A percentile compares a stretch with the other conserved stretches of the same genome.
These are phyloP conservation scores for Scorias spongiosa DNA, from an alignment of 2,329 filamentous ascomycete species.

Conservation along the genomic window DNA sequence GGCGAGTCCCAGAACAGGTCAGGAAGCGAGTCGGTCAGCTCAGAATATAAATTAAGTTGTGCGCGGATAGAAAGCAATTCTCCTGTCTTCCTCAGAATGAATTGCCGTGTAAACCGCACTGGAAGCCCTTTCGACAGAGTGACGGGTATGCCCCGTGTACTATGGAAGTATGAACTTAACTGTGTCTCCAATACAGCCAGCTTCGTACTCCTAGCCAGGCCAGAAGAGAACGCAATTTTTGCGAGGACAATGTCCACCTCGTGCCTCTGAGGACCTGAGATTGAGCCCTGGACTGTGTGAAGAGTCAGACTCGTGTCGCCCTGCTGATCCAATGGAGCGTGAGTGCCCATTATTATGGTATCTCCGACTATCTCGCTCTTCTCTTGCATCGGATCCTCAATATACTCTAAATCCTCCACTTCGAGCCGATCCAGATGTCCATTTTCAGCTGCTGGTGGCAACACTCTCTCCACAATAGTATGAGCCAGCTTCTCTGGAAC, in stretches of 20 bases:
- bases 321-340: slow-evolving; percentile 6
- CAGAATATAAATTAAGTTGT: slow-evolving; percentile 90
- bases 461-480: slow-evolving; percentile 52
- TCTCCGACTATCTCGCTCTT: slow-evolving; percentile 71
- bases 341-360: slow-evolving; percentile 73
- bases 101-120: slow-evolving; percentile 51
- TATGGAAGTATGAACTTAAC: slow-evolving; percentile 71
- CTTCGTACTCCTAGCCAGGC: slow-evolving; percentile 82
- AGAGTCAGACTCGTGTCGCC: background rate
- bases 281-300: background rate
- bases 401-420: slow-evolving; percentile 78
- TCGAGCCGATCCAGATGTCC: slow-evolving; percentile 60
- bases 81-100: slow-evolving; percentile 86
- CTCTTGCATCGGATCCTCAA: slow-evolving; percentile 57
- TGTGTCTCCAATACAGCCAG: slow-evolving; percentile 79
- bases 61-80: slow-evolving; percentile 79
- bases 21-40: slow-evolving; percentile 84
- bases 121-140: slow-evolving; percentile 55
- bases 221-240: slow-evolving; percentile 93
- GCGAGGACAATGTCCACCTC: slow-evolving; percentile 54
- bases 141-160: slow-evolving; percentile 66
- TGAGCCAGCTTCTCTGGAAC: slow-evolving; percentile 60
- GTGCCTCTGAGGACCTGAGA: background rate
- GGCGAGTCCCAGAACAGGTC: slow-evolving; percentile 94
- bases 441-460: slow-evolving; percentile 61